phyloP scores from a whole-genome alignment of 2,329 filamentous ascomycete genomes.

The Furcasterigmium sp. region DNA sequence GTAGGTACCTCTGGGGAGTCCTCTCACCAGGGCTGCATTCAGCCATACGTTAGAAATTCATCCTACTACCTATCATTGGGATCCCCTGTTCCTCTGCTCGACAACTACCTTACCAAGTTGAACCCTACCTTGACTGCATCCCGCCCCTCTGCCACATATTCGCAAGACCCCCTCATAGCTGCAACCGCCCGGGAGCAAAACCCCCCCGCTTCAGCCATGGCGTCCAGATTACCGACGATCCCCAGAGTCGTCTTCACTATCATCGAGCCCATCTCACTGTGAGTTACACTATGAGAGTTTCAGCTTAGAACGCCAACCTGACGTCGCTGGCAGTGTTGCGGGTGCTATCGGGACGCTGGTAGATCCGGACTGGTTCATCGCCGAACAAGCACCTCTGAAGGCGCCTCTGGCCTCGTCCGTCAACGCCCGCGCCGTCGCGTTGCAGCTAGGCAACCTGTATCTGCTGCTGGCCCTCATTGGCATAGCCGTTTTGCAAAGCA shows the following conservation, averaged over 20 bases:
- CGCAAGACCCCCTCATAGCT: too few relatives aligned
- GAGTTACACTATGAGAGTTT: constrained; percentile 23
- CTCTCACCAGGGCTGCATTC: too few relatives aligned
- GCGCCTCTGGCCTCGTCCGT: constrained; percentile 23
- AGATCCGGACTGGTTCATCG: constrained; percentile 56
- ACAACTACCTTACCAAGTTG: background rate
- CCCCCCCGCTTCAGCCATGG: constrained; percentile 39
- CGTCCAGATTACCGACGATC: constrained; percentile 56
- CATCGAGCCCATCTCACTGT: constrained; percentile 65
- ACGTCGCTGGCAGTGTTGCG: constrained; percentile 39
- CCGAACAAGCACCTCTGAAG: constrained; percentile 45
- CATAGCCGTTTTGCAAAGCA: constrained; percentile 58
- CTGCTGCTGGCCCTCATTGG: constrained; percentile 60
- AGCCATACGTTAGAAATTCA: too few relatives aligned
- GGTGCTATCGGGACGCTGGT: constrained; percentile 53
- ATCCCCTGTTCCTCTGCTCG: background rate
- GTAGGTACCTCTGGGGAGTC: too few relatives aligned
- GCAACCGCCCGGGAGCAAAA: too few relatives aligned
- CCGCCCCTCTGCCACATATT: too few relatives aligned
- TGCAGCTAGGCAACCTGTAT: constrained; percentile 67
- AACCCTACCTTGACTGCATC: background rate
- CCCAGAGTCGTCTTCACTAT: constrained; percentile 63
- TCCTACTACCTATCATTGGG: background rate
- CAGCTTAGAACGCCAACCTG: too few relatives aligned
- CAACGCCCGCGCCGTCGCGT: constrained; percentile 51